A percentile compares a stretch with the other conserved stretches of the same genome.
These are phyloP conservation scores for Aspergillus aculeatus DNA, from an alignment of 2,329 filamentous ascomycete species.

Conservation along the genomic window DNA sequence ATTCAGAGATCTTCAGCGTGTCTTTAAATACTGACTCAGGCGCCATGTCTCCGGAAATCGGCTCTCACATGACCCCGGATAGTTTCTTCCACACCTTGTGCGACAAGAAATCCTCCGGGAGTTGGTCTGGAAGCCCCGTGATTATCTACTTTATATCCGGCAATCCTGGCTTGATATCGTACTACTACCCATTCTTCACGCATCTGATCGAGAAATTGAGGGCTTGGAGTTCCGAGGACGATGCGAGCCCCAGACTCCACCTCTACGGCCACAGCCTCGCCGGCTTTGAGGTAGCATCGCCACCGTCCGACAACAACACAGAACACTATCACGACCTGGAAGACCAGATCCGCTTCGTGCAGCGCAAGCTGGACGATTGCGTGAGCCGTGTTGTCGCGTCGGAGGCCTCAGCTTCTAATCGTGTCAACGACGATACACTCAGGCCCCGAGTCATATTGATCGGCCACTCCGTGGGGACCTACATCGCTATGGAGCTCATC, in stretches of 20 bases:
- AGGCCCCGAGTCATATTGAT: conserved; percentile 58
- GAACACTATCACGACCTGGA: conserved; percentile 39
- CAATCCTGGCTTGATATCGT: conserved; percentile 52
- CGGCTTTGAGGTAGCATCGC: conserved; percentile 31
- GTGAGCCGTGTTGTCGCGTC: conserved; percentile 20
- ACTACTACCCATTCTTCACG: conserved; percentile 48
- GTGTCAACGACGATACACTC: too few species aligned
- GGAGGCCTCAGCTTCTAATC: not conserved
- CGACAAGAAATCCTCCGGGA: not conserved
- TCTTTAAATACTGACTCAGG: not conserved
- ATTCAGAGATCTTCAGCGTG: not conserved
- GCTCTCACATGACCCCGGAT: conserved; percentile 29
- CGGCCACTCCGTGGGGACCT: conserved; percentile 73
- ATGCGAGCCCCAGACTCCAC: conserved; percentile 11
- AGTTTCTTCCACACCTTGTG: conserved; percentile 31
- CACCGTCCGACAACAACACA: not conserved
- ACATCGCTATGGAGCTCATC: conserved; percentile 68
- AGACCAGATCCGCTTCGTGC: conserved; percentile 52
- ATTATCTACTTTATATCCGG: conserved; percentile 51
- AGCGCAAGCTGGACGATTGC: conserved; percentile 43
- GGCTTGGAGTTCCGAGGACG: not conserved
- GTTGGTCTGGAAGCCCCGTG: conserved; percentile 11
- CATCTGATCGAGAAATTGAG: conserved; percentile 30
- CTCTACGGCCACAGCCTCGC: conserved; percentile 38
- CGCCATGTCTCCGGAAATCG: not conserved